Evolutionary conservation across 1,139 yeast genomes (phyloP).

Genomic region (Kluyveromyces sp.): DNA sequence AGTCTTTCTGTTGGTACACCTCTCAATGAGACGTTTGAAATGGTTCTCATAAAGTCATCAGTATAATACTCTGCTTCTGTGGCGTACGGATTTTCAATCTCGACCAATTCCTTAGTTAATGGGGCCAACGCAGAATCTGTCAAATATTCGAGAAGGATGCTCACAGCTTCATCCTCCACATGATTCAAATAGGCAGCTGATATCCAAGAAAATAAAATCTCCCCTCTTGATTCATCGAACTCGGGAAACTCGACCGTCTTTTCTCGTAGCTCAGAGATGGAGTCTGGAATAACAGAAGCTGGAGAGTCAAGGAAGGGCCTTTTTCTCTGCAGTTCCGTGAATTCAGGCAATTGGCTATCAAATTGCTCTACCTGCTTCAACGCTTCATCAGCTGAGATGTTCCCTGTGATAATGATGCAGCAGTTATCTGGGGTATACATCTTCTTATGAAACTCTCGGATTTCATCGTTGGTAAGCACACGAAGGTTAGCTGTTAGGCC

Average conservation of each 20-base stretch:
- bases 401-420: constrained; percentile 76
- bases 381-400: constrained; percentile 69
- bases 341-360: constrained; percentile 47
- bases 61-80: constrained; percentile 63
- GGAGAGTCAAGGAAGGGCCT: constrained; percentile 82
- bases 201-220: constrained; percentile 67
- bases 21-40: constrained; percentile 49
- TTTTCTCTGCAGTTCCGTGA: constrained; percentile 34
- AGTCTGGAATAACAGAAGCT: constrained; percentile 39
- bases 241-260: constrained; percentile 77
- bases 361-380: constrained; percentile 53
- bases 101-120: constrained; percentile 63
- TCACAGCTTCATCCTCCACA: constrained; percentile 57
- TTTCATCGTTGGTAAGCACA: constrained; percentile 62
- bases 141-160: constrained; percentile 66
- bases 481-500: constrained; percentile 79
- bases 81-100: constrained; percentile 76
- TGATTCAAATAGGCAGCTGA: constrained; percentile 62
- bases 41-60: constrained; percentile 59
- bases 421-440: constrained; percentile 80
- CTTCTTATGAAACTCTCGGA: constrained; percentile 62
- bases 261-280: constrained; percentile 32
- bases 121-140: constrained; percentile 69
- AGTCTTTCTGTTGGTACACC: constrained; percentile 74
- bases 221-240: constrained; percentile 79